Evolutionary conservation across 345 rosid species (phyloP).

Genomic region (Hypericum perforatum): DNA sequence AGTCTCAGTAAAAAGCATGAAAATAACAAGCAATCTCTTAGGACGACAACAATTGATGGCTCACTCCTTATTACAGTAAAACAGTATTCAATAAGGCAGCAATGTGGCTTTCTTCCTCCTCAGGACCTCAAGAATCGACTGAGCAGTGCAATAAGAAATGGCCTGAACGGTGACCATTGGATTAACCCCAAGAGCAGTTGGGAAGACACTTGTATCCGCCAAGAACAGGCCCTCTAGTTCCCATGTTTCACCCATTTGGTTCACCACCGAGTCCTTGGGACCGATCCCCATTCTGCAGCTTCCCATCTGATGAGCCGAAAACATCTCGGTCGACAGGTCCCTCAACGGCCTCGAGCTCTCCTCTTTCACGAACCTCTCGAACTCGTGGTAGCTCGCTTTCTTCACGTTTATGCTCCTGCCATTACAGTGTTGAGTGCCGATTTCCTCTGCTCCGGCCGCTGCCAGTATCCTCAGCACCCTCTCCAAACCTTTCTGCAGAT

Average conservation of each 20-base stretch:
- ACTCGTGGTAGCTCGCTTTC: constrained; percentile 27
- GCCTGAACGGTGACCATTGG: constrained; percentile 86
- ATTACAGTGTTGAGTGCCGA: constrained; percentile 52
- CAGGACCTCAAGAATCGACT: constrained; percentile 43
- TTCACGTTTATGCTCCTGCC: constrained; percentile 49
- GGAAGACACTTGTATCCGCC: constrained; percentile 81
- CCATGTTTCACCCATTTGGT: constrained; percentile 72
- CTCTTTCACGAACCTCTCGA: constrained; percentile 48
- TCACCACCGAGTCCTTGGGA: constrained; percentile 52
- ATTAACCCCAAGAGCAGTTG: constrained; percentile 77
- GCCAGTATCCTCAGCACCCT: constrained; percentile 49
- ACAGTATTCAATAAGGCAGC: too few relatives aligned
- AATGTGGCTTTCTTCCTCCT: constrained; percentile 5
- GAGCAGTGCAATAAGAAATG: constrained; percentile 68
- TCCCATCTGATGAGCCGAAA: constrained; percentile 93
- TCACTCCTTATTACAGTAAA: too few relatives aligned
- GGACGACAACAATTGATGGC: too few relatives aligned
- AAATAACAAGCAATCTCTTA: too few relatives aligned
- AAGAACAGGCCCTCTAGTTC: constrained; percentile 59
- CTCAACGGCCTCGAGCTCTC: constrained; percentile 46
- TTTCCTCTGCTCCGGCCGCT: constrained; percentile 78
- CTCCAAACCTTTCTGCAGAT: constrained; percentile 48
- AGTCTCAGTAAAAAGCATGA: too few relatives aligned
- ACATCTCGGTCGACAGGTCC: constrained; percentile 32
- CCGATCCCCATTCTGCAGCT: constrained; percentile 76